Percentiles rank a stretch among this genome's conserved stretches.
These are phyloP conservation scores for Rhodotorula glutinis DNA, from an alignment of 1,284 basidiomycete genomes.

Conservation along the genomic window DNA sequence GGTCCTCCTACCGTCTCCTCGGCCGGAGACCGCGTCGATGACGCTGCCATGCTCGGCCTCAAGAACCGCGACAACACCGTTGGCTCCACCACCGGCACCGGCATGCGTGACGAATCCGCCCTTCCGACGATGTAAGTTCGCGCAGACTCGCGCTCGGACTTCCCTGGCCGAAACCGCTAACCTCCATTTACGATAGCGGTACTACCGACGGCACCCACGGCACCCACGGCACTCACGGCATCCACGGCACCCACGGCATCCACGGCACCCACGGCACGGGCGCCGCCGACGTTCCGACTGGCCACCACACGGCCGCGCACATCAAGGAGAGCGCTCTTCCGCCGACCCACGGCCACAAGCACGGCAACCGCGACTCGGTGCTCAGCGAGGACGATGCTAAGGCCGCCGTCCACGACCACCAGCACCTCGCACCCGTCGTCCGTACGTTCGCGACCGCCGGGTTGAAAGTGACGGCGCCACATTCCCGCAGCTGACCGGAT, in stretches of 20 bases:
- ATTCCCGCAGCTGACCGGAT: not conserved
- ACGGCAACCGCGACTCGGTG: slow-evolving; percentile 9
- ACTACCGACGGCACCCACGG: not conserved
- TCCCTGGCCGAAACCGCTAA: no score
- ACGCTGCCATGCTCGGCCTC: not conserved
- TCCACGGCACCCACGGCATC: not conserved
- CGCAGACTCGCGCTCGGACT: no score
- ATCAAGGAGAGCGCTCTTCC: slow-evolving; percentile 21
- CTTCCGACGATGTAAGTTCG: not conserved
- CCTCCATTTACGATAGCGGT: no score
- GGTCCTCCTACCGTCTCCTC: not conserved
- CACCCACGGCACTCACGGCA: not conserved
- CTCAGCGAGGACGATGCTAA: slow-evolving; percentile 37
- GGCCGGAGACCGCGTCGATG: slow-evolving; percentile 3
- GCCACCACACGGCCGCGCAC: slow-evolving; percentile 4
- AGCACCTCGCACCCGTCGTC: slow-evolving; percentile 47
- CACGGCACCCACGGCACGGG: not conserved
- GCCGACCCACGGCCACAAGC: slow-evolving; percentile 22
- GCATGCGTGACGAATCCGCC: not conserved
- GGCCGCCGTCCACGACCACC: slow-evolving; percentile 46
- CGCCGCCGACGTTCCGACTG: no score
- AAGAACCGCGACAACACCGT: not conserved
- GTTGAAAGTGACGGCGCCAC: no score
- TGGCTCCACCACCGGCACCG: not conserved
- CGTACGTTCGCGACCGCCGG: no score